Percentiles rank a stretch among this genome's conserved stretches.
Evolutionary conservation across 352 stramenopile genomes (phyloP).

Genomic region (Globisporangium lucens): DNA sequence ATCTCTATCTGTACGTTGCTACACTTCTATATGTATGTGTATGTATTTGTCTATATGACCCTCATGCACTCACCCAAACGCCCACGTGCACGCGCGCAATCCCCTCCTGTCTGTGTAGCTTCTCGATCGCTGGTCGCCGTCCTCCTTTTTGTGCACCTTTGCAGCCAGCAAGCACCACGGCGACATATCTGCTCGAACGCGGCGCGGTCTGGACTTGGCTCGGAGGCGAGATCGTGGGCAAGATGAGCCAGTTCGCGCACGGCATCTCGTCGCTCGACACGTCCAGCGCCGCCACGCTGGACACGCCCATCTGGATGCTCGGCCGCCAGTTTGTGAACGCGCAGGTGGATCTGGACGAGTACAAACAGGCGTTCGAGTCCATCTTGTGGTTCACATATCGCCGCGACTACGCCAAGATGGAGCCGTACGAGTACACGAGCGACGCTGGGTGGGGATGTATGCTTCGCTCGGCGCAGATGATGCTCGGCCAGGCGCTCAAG

Average conservation of each 20-base stretch:
- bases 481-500: conserved; percentile 89
- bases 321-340: conserved; percentile 33
- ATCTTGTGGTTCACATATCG: conserved; percentile 91
- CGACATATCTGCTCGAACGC: conserved; percentile 20
- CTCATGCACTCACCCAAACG: background rate
- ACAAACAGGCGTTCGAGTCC: conserved; percentile 56
- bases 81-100: background rate
- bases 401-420: conserved; percentile 82
- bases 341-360: conserved; percentile 42
- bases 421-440: conserved; percentile 84
- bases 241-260: conserved; percentile 82
- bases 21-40: background rate
- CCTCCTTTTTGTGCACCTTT: background rate
- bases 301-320: conserved; percentile 49
- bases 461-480: conserved; percentile 94
- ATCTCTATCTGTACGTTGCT: background rate
- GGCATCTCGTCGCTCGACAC: conserved; percentile 75
- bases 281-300: conserved; percentile 27
- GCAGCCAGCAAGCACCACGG: conserved; percentile 11
- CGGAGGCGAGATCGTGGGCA: conserved; percentile 39
- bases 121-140: background rate
- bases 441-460: conserved; percentile 97
- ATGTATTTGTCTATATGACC: background rate
- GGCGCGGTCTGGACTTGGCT: conserved; percentile 29
- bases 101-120: background rate